Base-by-base conservation (phyloP, 345 rosid species). In the Alliaria petiolata region DNA sequence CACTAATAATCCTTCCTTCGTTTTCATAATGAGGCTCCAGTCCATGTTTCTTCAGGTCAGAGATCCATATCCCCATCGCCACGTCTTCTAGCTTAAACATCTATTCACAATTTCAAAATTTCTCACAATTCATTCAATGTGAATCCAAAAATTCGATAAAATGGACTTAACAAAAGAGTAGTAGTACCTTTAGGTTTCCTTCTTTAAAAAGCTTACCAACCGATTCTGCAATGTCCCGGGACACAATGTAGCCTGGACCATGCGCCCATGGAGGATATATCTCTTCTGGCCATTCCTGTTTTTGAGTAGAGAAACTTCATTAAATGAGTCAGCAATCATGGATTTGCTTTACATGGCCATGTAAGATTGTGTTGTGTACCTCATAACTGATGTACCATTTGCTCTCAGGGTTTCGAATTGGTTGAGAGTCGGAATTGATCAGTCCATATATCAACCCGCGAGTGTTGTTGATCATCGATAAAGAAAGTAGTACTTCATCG, bases 81-180 rank as follows among this genome's bases (percentile, higher is more conserved):
- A 89, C 97, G 62, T 95, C 99, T 86, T 92, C 98, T 53, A 95
- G 89, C 87, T 95, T 92, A 71, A 92, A 95, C 93, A 95, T 95
- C 99, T 95, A 86, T 47, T 40, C 17, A 8, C 65, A 44, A 4
- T 62, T 28, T 69, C 34, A 15, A 50, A 46, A 1, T 10, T 2
- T 28, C 26, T 62, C 40, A 62, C 38, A 53, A 42, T 35, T 47
- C 33, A 3, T 26, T 53, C 30, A 17, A 22, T 12, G 16, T 22
- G 44, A 33, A 60, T 8, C 10, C 9, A 1, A 4, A 19, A 45
- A 60, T 15, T 17, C 4, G 39, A 35, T 25, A 15, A 3, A 26
- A 15, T 34, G 42, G 35, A 35, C 38, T 13, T 53, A 45, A 45
- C 34, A 22, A 34, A 36, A 61, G 8, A 51, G 12, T 51, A 7